Conservation (phyloP, 169 alveolate genomes). For the Cryptosporidium sp. region DNA sequence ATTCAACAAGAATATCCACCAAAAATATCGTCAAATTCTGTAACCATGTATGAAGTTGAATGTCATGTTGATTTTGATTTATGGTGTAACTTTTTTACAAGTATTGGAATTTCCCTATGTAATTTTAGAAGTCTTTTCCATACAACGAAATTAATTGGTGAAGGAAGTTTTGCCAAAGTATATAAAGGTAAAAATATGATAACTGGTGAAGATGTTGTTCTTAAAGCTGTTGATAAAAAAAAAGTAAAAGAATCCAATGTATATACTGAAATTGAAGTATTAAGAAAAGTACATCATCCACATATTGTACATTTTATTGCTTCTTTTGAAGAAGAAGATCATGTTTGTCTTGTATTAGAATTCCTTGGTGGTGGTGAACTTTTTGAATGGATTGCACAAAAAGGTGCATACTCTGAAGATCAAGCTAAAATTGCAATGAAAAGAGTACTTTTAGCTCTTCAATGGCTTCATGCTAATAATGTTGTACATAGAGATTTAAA, state of each 20-base stretch:
- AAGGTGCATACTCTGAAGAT: slow-evolving; percentile 89
- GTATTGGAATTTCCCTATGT: slow-evolving; percentile 46
- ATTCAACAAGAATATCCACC: neutral
- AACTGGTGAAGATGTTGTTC: slow-evolving; percentile 81
- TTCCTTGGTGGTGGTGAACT: slow-evolving; percentile 90
- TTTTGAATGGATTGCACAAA: slow-evolving; percentile 88
- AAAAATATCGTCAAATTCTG: slow-evolving; percentile 42
- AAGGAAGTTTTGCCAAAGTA: slow-evolving; percentile 82
- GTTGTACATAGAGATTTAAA: slow-evolving; percentile 93
- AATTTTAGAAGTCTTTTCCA: slow-evolving; percentile 59
- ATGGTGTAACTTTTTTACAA: slow-evolving; percentile 68
- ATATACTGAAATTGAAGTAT: slow-evolving; percentile 86
- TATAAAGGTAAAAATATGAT: slow-evolving; percentile 80
- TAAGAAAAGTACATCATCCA: slow-evolving; percentile 86
- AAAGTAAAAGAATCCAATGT: slow-evolving; percentile 83
- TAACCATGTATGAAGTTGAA: slow-evolving; percentile 57
- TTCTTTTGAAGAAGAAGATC: slow-evolving; percentile 86
- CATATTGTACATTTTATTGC: slow-evolving; percentile 85
- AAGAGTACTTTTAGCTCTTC: slow-evolving; percentile 88
- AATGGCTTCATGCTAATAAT: slow-evolving; percentile 89
- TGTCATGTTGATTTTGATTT: slow-evolving; percentile 46
- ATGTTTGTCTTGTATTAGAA: slow-evolving; percentile 90
- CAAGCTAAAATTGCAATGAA: slow-evolving; percentile 87
- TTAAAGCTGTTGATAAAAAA: slow-evolving; percentile 81
- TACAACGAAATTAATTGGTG: slow-evolving; percentile 77